These are phyloP conservation scores for Chytriomyces sp. DNA, from an alignment of 192 early-diverging fungal species.

Conservation along the genomic window DNA sequence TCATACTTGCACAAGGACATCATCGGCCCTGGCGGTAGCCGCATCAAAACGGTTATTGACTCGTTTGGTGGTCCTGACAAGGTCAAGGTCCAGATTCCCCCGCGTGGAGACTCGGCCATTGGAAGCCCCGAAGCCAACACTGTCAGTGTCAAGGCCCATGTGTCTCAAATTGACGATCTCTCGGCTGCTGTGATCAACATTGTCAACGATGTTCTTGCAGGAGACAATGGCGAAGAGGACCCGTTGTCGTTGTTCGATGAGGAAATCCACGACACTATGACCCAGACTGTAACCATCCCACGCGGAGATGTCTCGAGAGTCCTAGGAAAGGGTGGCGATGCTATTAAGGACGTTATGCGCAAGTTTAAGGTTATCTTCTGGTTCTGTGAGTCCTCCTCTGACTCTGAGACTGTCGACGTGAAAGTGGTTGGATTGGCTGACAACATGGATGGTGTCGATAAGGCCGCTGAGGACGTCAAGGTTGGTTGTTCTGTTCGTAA, in stretches of 20 bases:
- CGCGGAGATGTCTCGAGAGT: conserved; percentile 41
- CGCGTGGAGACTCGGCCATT: conserved; percentile 28
- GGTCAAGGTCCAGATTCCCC: conserved; percentile 53
- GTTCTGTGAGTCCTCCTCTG: conserved; percentile 17
- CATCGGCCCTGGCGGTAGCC: conserved; percentile 77
- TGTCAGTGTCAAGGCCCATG: conserved; percentile 41
- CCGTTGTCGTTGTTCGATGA: conserved; percentile 5
- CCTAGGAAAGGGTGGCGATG: conserved; percentile 37
- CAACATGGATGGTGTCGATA: conserved; percentile 24
- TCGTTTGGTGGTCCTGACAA: conserved; percentile 48
- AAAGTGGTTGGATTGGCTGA: conserved; percentile 16
- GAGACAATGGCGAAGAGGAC: background rate
- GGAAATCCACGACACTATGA: background rate
- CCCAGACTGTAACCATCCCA: conserved; percentile 29
- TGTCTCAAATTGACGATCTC: conserved; percentile 24
- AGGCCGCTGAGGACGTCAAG: conserved; percentile 32
- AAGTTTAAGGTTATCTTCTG: conserved; percentile 42
- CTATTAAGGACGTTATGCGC: conserved; percentile 43
- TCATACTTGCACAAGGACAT: conserved; percentile 74
- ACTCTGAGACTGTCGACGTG: conserved; percentile 9
- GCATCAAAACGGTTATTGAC: conserved; percentile 69
- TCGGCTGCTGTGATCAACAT: conserved; percentile 29
- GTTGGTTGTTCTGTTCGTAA: background rate
- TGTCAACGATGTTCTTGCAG: conserved; percentile 34
- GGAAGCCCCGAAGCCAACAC: conserved; percentile 32